These are phyloP conservation scores for Canariomyces notabilis DNA, from an alignment of 2,329 filamentous ascomycete genomes.

Conservation along the genomic window DNA sequence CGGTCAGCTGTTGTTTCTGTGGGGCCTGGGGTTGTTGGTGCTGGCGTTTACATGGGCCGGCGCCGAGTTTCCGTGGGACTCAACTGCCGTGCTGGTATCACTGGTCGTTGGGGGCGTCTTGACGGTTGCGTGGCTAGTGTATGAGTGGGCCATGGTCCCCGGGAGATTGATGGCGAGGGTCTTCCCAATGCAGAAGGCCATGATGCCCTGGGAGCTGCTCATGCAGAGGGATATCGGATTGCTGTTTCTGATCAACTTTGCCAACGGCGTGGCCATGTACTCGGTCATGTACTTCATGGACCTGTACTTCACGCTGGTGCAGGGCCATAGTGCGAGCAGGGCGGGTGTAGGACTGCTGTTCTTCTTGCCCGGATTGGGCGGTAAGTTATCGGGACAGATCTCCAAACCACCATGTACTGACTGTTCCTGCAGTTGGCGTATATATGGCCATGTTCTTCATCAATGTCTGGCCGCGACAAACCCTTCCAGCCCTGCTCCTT, in stretches of 20 bases:
- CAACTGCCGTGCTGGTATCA: slow-evolving; percentile 44
- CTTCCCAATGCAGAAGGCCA: slow-evolving; percentile 53
- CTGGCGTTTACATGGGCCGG: slow-evolving; percentile 54
- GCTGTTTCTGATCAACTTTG: slow-evolving; percentile 58
- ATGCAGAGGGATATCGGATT: slow-evolving; percentile 52
- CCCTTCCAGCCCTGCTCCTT: slow-evolving; percentile 52
- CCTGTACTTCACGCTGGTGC: slow-evolving; percentile 61
- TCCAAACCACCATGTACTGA: not conserved
- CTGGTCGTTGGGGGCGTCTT: slow-evolving; percentile 42
- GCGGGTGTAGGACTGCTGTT: slow-evolving; percentile 56
- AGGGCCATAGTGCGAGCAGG: slow-evolving; percentile 43
- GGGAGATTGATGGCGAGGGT: slow-evolving; percentile 40
- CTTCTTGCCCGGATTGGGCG: slow-evolving; percentile 59
- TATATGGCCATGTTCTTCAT: slow-evolving; percentile 54
- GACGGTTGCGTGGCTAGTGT: slow-evolving; percentile 40
- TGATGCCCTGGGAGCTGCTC: slow-evolving; percentile 60
- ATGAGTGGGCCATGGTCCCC: slow-evolving; percentile 52
- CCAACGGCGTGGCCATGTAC: slow-evolving; percentile 52
- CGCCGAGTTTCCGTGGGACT: slow-evolving; percentile 47
- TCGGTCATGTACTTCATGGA: slow-evolving; percentile 60
- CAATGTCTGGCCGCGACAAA: slow-evolving; percentile 58
- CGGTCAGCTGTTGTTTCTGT: slow-evolving; percentile 52
- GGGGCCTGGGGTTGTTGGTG: slow-evolving; percentile 49
- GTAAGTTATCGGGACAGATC: slow-evolving; percentile 31
- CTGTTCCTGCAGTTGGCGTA: slow-evolving; percentile 41